A percentile compares a stretch with the other conserved stretches of the same genome.
Evolutionary conservation across 2,329 filamentous ascomycete genomes (phyloP).

Genomic region (Sodiomyces alkalinus): DNA sequence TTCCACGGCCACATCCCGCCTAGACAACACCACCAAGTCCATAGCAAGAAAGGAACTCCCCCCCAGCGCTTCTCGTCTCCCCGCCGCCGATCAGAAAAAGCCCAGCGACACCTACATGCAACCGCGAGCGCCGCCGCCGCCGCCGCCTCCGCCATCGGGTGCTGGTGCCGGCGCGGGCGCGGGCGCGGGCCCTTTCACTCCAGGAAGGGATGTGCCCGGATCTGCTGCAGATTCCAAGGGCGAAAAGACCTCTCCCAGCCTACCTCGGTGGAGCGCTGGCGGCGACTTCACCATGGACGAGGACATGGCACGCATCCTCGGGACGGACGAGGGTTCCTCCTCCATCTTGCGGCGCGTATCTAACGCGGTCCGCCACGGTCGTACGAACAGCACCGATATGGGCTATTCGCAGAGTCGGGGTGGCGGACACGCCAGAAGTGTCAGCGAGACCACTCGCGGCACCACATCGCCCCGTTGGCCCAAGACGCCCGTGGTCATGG

Average conservation of each 20-base stretch:
- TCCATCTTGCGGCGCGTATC: conserved; percentile 81
- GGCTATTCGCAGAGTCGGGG: conserved; percentile 16
- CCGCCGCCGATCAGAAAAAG: conserved; percentile 21
- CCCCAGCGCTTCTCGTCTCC: conserved; percentile 15
- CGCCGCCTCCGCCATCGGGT: conserved; percentile 23
- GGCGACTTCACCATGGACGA: conserved; percentile 91
- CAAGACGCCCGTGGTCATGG: conserved; percentile 47
- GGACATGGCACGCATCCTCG: conserved; percentile 81
- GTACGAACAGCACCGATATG: conserved; percentile 65
- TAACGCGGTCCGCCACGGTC: conserved; percentile 83
- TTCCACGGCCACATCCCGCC: conserved; percentile 22
- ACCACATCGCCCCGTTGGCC: conserved; percentile 55
- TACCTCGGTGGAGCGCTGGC: conserved; percentile 62
- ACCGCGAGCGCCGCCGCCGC: conserved; percentile 38
- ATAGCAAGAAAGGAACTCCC: conserved; percentile 53
- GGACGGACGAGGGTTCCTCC: conserved; percentile 58
- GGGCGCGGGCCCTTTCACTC: background rate
- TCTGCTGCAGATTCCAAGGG: conserved; percentile 21
- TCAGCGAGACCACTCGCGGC: conserved; percentile 51
- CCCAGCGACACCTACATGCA: conserved; percentile 40
- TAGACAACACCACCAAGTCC: conserved; percentile 24
- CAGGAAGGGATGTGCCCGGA: conserved; percentile 7
- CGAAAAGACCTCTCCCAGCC: conserved; percentile 44
- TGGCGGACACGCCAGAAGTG: conserved; percentile 41
- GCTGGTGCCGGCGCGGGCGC: too few relatives aligned